Percentiles rank a stretch among this genome's conserved stretches.
Evolutionary conservation across 495 filamentous ascomycete species (phyloP).

Genomic region (Cairneyella variabilis): DNA sequence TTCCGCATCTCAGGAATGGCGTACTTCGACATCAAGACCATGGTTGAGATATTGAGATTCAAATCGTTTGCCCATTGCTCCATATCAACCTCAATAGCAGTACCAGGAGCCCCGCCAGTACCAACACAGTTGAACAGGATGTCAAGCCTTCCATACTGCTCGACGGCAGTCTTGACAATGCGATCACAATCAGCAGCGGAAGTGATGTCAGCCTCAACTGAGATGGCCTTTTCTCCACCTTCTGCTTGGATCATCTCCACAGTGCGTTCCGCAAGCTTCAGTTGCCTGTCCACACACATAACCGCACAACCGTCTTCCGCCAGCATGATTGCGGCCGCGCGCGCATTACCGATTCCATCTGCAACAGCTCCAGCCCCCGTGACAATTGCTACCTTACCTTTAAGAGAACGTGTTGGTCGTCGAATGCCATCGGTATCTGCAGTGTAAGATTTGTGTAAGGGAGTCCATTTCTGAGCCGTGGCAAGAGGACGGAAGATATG

Average conservation of each 20-base stretch:
- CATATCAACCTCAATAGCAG: slow-evolving; percentile 52
- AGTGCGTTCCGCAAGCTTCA: slow-evolving; percentile 42
- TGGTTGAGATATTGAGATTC: slow-evolving; percentile 54
- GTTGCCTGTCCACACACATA: slow-evolving; percentile 48
- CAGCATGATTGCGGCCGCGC: slow-evolving; percentile 52
- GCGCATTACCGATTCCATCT: slow-evolving; percentile 54
- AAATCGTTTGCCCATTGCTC: slow-evolving; percentile 47
- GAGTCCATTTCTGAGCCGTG: no score
- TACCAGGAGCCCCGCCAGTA: slow-evolving; percentile 46
- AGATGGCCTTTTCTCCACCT: slow-evolving; percentile 37
- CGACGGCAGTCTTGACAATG: background rate
- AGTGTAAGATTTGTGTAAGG: no score
- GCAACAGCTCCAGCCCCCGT: slow-evolving; percentile 52
- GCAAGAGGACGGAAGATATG: no score
- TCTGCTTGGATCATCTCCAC: slow-evolving; percentile 44
- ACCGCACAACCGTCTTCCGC: slow-evolving; percentile 52
- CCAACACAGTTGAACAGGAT: slow-evolving; percentile 58
- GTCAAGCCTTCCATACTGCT: slow-evolving; percentile 28
- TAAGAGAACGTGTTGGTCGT: background rate
- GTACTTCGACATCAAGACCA: slow-evolving; percentile 54
- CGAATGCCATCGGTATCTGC: no score
- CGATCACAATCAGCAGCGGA: background rate
- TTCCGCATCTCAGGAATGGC: slow-evolving; percentile 49
- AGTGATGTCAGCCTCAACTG: background rate
- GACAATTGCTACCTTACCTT: slow-evolving; percentile 53